A percentile compares a stretch with the other conserved stretches of the same genome.
Evolutionary conservation across 108 stramenopile species (phyloP).

Genomic region (Seminavis robusta): DNA sequence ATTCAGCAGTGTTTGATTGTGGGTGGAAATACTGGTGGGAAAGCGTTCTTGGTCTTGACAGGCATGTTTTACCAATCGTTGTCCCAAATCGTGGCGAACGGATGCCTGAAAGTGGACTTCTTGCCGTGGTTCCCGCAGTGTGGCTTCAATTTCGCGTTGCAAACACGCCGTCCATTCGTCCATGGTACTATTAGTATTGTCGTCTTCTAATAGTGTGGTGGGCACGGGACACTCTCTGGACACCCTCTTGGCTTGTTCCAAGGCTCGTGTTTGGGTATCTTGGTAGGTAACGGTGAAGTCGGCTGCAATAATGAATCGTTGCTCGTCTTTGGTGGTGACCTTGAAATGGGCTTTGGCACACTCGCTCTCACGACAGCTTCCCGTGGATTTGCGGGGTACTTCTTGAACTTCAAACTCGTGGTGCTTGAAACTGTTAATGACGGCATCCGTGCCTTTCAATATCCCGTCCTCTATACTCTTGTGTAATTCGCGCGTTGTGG

Average conservation of each 20-base stretch:
- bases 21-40: conserved; percentile 32
- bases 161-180: conserved; percentile 42
- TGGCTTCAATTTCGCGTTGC: conserved; percentile 31
- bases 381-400: conserved; percentile 55
- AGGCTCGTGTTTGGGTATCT: conserved; percentile 44
- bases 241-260: conserved; percentile 31
- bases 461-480: conserved; percentile 38
- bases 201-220: background rate
- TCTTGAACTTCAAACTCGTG: conserved; percentile 71
- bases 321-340: conserved; percentile 61
- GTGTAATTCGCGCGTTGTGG: background rate
- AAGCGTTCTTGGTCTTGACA: conserved; percentile 54
- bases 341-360: conserved; percentile 57
- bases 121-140: conserved; percentile 42
- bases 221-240: conserved; percentile 35
- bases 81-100: conserved; percentile 47
- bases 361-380: conserved; percentile 36
- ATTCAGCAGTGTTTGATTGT: background rate
- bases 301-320: conserved; percentile 29
- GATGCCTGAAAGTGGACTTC: conserved; percentile 59
- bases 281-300: conserved; percentile 39
- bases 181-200: no score
- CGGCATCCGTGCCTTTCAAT: conserved; percentile 43
- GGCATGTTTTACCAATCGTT: conserved; percentile 52
- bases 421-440: conserved; percentile 48